Base-by-base conservation (phyloP, 768 basidiomycete species). In the Kwoniella dejecticola region DNA sequence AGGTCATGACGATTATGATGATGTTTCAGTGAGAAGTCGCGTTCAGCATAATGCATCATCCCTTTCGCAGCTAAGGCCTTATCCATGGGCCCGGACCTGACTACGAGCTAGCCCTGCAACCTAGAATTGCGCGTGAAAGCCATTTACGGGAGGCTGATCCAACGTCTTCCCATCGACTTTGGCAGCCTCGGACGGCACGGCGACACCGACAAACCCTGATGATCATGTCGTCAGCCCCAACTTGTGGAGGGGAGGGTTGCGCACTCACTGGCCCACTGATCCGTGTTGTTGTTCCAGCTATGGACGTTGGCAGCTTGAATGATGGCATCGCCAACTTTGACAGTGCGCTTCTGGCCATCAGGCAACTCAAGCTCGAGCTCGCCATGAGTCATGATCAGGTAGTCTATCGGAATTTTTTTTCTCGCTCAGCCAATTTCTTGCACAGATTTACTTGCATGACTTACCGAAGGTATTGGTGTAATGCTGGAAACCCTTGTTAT, bases 281-380 rank as follows among this genome's bases (percentile, higher is more conserved):
- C 55, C 21, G 55, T 59, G 7, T 55, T 53, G 26, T 66, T 66
- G 23, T 38, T 57, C 64, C 64, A 66, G 2, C 49, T 41, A 52
- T 66, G 64, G 19, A 62, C 52, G 27, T 61, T 62, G 24, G 60
- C 64, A 12, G 57, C 33, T 45, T 66, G 64, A 21, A 66, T 52
- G 4, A 66, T 26, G 1, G 56, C 23, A 27, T 66, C 64, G 1
- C 64, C 64, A 13, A 60, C 46, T 24, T 30, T 52, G 31, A 62
- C 55, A 2, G 29, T 31, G 21, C 45, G 56, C 21, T 40, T 53
- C 17, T 26, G 40, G 11, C 64, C 64, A 36, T 66, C 64, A 30
- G 61, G 56, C 4, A 62, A 45, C 12, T 5, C 38, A 10, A 66
- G 29, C 26, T 53, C 60, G 45, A 62, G 48, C 23, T 57, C 45